phyloP scores from a whole-genome alignment of 2,329 filamentous ascomycete species.

The Ceratocystiopsis minuta region DNA sequence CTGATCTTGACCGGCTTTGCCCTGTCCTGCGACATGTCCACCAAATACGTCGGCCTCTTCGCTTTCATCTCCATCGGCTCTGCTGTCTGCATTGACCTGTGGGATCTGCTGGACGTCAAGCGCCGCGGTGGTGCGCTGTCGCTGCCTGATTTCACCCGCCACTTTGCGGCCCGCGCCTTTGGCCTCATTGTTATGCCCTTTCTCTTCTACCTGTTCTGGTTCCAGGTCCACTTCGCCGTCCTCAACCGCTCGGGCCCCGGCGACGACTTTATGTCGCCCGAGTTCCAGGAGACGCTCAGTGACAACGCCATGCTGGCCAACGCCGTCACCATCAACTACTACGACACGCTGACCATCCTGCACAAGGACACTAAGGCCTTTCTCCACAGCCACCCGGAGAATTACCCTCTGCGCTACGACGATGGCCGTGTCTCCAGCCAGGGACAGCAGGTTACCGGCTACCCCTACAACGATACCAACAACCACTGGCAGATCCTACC shows the following conservation, averaged over 20 bases:
- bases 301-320: slow-evolving; percentile 89
- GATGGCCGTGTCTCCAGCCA: slow-evolving; percentile 95
- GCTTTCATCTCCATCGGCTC: slow-evolving; percentile 94
- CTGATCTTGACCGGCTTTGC: slow-evolving; percentile 84
- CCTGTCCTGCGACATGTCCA: slow-evolving; percentile 93
- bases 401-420: slow-evolving; percentile 86
- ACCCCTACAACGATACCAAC: slow-evolving; percentile 96
- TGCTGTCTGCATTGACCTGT: slow-evolving; percentile 84
- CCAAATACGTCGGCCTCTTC: slow-evolving; percentile 93
- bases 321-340: slow-evolving; percentile 74
- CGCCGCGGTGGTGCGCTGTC: slow-evolving; percentile 64
- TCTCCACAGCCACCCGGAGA: slow-evolving; percentile 80
- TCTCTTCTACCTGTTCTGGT: slow-evolving; percentile 98
- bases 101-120: slow-evolving; percentile 84
- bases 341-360: slow-evolving; percentile 67
- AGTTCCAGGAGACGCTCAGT: slow-evolving; percentile 91
- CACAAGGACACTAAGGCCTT: slow-evolving; percentile 98
- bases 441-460: slow-evolving; percentile 93
- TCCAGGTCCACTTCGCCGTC: slow-evolving; percentile 96
- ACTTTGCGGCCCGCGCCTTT: slow-evolving; percentile 73
- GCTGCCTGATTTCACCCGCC: slow-evolving; percentile 66
- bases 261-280: slow-evolving; percentile 96
- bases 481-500: slow-evolving; percentile 95
- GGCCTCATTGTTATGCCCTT: slow-evolving; percentile 83
- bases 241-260: slow-evolving; percentile 77